These are phyloP conservation scores for Rhodamnia argentea DNA, from an alignment of 345 rosid genomes.

Conservation along the genomic window DNA sequence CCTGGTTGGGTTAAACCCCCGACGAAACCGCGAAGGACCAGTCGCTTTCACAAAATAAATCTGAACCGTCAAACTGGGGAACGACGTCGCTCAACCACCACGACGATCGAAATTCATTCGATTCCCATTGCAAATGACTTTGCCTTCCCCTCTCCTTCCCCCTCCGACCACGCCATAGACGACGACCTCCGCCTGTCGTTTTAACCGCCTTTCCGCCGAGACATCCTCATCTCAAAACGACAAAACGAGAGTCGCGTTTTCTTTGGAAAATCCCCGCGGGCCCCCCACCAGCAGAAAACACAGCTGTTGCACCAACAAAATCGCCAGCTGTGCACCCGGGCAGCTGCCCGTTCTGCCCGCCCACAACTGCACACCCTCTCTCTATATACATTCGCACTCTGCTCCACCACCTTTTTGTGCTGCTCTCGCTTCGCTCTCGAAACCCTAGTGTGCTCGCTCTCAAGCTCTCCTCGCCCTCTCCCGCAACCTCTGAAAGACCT, in stretches of 20 bases:
- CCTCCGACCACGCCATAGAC: background rate
- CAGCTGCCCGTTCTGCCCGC: background rate
- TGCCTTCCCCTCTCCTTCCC: background rate
- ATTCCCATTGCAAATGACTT: background rate
- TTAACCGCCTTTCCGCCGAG: background rate
- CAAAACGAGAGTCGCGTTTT: background rate
- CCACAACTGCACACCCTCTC: background rate
- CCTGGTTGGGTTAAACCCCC: too few relatives aligned
- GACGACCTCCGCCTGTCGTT: background rate
- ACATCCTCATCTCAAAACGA: background rate
- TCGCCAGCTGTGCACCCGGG: background rate
- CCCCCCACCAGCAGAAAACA: background rate
- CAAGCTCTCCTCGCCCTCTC: background rate
- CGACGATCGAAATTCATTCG: background rate
- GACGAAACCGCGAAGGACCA: too few relatives aligned
- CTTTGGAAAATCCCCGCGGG: background rate
- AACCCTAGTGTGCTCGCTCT: background rate
- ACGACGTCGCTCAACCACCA: background rate
- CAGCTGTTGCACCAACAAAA: background rate
- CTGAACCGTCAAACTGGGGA: background rate
- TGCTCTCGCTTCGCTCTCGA: background rate
- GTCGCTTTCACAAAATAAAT: too few relatives aligned
- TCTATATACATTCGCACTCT: conserved; percentile 19
- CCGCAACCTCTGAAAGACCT: background rate
- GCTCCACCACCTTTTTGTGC: background rate